These are phyloP conservation scores for Plasmodium fragile DNA, from an alignment of 169 alveolate genomes.

Conservation along the genomic window DNA sequence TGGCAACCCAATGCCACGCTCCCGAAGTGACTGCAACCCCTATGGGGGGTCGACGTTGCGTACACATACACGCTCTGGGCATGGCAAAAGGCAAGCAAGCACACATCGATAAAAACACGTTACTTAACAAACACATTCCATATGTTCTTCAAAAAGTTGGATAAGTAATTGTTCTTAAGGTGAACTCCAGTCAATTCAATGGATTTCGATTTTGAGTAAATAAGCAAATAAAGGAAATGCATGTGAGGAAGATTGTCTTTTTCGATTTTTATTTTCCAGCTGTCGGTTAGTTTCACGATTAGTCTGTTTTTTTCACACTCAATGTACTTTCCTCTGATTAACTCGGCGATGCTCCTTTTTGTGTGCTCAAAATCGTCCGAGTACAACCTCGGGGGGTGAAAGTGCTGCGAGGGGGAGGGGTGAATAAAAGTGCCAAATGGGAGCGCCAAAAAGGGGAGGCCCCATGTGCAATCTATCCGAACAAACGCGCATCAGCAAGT, in stretches of 20 bases:
- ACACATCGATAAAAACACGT: background rate
- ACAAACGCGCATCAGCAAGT: background rate
- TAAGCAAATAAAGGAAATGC: slow-evolving; percentile 28
- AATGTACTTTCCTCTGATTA: slow-evolving; percentile 31
- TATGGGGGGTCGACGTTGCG: background rate
- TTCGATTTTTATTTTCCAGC: slow-evolving; percentile 25
- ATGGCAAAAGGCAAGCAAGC: background rate
- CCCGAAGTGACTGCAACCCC: background rate
- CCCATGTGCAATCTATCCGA: background rate
- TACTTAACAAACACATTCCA: slow-evolving; percentile 16
- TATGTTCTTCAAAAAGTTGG: slow-evolving; percentile 17
- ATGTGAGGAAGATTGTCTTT: slow-evolving; percentile 28
- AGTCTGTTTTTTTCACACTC: slow-evolving; percentile 43
- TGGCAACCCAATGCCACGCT: background rate
- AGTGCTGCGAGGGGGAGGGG: slow-evolving; percentile 22
- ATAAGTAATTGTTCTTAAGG: slow-evolving; percentile 41
- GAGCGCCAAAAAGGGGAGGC: background rate
- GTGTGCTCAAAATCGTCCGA: slow-evolving; percentile 34
- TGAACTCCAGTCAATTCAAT: slow-evolving; percentile 65
- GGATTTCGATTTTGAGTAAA: slow-evolving; percentile 67
- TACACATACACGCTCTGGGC: background rate
- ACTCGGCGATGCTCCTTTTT: slow-evolving; percentile 12
- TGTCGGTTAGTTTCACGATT: slow-evolving; percentile 15
- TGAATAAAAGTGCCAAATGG: background rate
- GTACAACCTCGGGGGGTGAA: slow-evolving; percentile 19